Conservation (phyloP, 257 asterid genomes). For the Marsdenia floribunda region DNA sequence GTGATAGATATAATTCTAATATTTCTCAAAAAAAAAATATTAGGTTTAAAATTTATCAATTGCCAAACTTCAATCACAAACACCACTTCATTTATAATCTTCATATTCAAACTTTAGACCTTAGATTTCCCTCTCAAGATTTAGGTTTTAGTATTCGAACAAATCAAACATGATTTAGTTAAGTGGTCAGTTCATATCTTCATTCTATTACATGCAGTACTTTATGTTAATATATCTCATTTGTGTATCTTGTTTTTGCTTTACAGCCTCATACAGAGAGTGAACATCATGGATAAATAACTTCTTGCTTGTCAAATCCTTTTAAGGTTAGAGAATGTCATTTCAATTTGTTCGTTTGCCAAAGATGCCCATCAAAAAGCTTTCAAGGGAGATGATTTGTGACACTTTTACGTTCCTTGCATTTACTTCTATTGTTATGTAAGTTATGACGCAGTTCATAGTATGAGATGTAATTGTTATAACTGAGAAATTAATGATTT, state of each 20-base stretch:
- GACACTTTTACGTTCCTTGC: neutral
- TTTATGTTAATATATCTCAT: neutral
- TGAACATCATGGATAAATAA: neutral
- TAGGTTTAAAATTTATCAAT: too few species aligned
- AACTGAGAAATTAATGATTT: neutral
- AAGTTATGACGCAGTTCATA: neutral
- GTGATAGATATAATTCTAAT: neutral
- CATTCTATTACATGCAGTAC: neutral
- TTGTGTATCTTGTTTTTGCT: neutral
- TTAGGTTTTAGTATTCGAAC: too few species aligned
- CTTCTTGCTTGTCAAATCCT: slow-evolving; percentile 33
- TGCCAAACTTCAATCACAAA: neutral
- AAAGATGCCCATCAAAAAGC: slow-evolving; percentile 64
- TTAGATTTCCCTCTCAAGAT: too few species aligned
- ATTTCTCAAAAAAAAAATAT: too few species aligned
- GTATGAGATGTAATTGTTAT: neutral
- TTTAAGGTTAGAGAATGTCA: slow-evolving; percentile 46
- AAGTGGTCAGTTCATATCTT: too few species aligned
- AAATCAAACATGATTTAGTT: too few species aligned
- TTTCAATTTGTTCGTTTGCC: slow-evolving; percentile 68
- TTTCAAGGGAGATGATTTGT: slow-evolving; percentile 89
- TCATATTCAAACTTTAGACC: too few species aligned
- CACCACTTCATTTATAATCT: too few species aligned
- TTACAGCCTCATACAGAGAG: neutral
- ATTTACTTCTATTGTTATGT: neutral